These are phyloP conservation scores for Vitis hybrid DNA, from an alignment of 177 flowering plant genomes.

Conservation along the genomic window DNA sequence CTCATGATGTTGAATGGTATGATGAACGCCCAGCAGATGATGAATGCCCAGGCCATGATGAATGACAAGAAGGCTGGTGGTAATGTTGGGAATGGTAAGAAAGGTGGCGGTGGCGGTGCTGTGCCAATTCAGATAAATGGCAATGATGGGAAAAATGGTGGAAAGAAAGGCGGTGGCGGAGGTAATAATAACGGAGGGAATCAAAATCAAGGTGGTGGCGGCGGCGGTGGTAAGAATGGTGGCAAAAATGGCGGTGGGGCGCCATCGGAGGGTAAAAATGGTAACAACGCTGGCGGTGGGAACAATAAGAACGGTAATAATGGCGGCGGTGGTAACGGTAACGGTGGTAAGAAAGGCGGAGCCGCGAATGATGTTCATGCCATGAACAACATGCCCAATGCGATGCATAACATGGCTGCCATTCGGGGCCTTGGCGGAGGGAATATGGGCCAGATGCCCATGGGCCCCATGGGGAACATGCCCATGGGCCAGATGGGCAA, in stretches of 20 bases:
- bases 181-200: slow-evolving; percentile 23
- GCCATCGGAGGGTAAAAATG: slow-evolving; percentile 24
- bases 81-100: too few relatives aligned
- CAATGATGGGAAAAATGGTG: slow-evolving; percentile 35
- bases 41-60: slow-evolving; percentile 6
- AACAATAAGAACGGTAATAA: slow-evolving; percentile 17
- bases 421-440: slow-evolving; percentile 19
- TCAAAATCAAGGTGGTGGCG: slow-evolving; percentile 29
- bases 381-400: slow-evolving; percentile 26
- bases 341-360: slow-evolving; percentile 40
- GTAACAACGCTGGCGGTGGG: slow-evolving; percentile 30
- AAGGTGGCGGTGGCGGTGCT: slow-evolving; percentile 32
- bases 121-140: slow-evolving; percentile 36
- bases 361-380: slow-evolving; percentile 27
- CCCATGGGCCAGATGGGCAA: slow-evolving; percentile 46
- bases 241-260: slow-evolving; percentile 30
- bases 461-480: slow-evolving; percentile 32
- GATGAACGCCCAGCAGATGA: slow-evolving; percentile 18
- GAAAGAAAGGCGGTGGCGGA: slow-evolving; percentile 45
- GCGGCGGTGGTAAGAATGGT: slow-evolving; percentile 31
- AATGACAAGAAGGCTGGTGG: slow-evolving; percentile 20
- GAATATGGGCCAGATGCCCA: slow-evolving; percentile 23
- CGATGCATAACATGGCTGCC: slow-evolving; percentile 33
- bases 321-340: slow-evolving; percentile 15
- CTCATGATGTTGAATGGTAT: slow-evolving; percentile 33